A percentile compares a stretch with the other conserved stretches of the same genome.
phyloP scores from a whole-genome alignment of 306 rosid genomes.

The Pueraria montana region DNA sequence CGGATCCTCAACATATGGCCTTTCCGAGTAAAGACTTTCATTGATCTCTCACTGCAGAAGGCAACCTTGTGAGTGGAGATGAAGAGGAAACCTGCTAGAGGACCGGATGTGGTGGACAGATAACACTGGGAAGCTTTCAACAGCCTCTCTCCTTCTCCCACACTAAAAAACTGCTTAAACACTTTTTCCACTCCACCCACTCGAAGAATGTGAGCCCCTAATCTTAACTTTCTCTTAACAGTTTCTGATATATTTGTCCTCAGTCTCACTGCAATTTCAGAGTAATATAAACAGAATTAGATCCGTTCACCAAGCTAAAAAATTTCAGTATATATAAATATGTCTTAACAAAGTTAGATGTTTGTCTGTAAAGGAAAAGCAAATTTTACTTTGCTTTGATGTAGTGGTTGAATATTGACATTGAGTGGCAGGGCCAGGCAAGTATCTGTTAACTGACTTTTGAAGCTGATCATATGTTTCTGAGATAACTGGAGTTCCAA shows the following conservation, averaged over 20 bases:
- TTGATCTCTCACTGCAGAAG: constrained; percentile 81
- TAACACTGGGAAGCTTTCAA: constrained; percentile 71
- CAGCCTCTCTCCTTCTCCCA: constrained; percentile 66
- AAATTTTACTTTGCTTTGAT: constrained; percentile 48
- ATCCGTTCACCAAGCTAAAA: neutral
- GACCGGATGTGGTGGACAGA: constrained; percentile 84
- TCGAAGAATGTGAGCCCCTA: constrained; percentile 74
- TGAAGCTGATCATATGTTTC: constrained; percentile 45
- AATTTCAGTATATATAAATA: neutral
- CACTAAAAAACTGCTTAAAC: constrained; percentile 63
- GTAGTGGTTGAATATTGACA: constrained; percentile 41
- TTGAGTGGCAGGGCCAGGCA: constrained; percentile 47
- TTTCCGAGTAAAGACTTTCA: constrained; percentile 58
- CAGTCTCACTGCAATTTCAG: constrained; percentile 46
- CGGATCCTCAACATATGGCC: constrained; percentile 56
- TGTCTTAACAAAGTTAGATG: neutral
- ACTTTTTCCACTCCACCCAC: constrained; percentile 70
- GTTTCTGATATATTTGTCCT: constrained; percentile 68
- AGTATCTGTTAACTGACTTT: constrained; percentile 46
- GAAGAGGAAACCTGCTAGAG: constrained; percentile 85
- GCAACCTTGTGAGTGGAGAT: constrained; percentile 77
- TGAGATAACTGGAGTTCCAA: constrained; percentile 55
- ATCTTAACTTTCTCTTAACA: constrained; percentile 71
- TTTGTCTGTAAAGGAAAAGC: neutral
- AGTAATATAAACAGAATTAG: constrained; percentile 13